Base-by-base conservation (phyloP, 2,329 filamentous ascomycete genomes). In the Rhynchosporium agropyri region DNA sequence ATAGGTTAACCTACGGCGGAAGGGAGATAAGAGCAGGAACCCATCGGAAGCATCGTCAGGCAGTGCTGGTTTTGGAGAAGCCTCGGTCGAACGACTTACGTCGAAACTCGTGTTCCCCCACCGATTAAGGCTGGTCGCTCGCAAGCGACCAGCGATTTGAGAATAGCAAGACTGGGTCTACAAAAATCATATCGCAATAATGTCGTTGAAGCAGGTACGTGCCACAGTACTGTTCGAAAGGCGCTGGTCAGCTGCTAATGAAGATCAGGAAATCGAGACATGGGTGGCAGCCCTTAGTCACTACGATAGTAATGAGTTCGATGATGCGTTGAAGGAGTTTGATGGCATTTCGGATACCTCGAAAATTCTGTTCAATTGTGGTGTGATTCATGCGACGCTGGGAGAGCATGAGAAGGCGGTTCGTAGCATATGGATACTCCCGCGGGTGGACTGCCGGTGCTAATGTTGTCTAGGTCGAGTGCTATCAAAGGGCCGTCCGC, bases 281-380 rank as follows among this genome's bases (percentile, higher is more conserved):
- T 99, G 95, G 95, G 95, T 98, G 70, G 83, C 89, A 76, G 95
- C 95, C 77, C 86, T 99, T 61, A 87, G 82, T 71, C 89, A 89
- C 75, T 99, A 99, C 80, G 95, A 99, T 79, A 95, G 94, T 79
- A 96, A 97, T 79, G 92, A 99, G 74, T 98, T 96, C 78, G 94
- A 98, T 73, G 90, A 94, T 69, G 88, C 95, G 33, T 79, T 98
- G 67, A 85, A 83, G 71, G 86, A 90, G 65, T 98, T 99, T 74
- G 90, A 91, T 67, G 85, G 83, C 70, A 97, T 99, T 73, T 84
- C 90, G 65, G 95, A 98, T 76, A 99, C 95, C 0, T 97, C 95
- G 71, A 98, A 97, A 81, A 99, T 99, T 67, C 82, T 97, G 65
- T 99, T 99, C 82, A 99, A 99, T 74, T 96, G 94, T 78, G 95